These are phyloP conservation scores for Solanum virginianum DNA, from an alignment of 257 asterid genomes.

Conservation along the genomic window DNA sequence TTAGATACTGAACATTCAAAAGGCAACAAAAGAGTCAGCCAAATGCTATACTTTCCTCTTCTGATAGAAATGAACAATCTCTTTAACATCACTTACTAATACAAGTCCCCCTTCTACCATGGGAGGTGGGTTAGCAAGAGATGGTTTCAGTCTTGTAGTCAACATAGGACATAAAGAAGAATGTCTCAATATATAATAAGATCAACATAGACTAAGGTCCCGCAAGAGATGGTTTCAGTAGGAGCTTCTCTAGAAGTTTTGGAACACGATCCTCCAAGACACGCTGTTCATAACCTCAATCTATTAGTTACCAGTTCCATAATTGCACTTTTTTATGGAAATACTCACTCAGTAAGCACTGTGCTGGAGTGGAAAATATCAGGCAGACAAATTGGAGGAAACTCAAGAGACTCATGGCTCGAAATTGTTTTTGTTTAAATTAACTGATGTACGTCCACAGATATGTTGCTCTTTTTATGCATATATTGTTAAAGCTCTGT, in stretches of 20 bases:
- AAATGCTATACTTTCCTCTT: not conserved
- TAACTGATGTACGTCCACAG: not conserved
- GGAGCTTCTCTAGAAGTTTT: constrained; percentile 83
- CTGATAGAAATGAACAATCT: not conserved
- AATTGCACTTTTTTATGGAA: not conserved
- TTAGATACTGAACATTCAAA: constrained; percentile 52
- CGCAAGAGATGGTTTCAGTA: constrained; percentile 80
- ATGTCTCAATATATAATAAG: too few species aligned
- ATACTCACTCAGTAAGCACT: not conserved
- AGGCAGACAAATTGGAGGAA: not conserved
- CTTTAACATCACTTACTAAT: constrained; percentile 39
- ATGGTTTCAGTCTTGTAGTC: constrained; percentile 75
- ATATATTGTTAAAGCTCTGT: not conserved
- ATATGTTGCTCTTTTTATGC: not conserved
- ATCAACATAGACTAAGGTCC: too few species aligned
- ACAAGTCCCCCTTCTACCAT: constrained; percentile 97
- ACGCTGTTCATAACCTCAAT: constrained; percentile 39
- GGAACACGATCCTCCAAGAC: constrained; percentile 95
- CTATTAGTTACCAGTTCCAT: not conserved
- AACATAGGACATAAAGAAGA: too few species aligned
- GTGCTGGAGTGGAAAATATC: not conserved
- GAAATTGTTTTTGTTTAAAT: not conserved
- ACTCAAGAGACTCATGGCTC: not conserved
- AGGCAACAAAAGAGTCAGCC: constrained; percentile 9
- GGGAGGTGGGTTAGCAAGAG: constrained; percentile 80